phyloP scores from a whole-genome alignment of 129 eudicot genomes.

The Solidago caesia region DNA sequence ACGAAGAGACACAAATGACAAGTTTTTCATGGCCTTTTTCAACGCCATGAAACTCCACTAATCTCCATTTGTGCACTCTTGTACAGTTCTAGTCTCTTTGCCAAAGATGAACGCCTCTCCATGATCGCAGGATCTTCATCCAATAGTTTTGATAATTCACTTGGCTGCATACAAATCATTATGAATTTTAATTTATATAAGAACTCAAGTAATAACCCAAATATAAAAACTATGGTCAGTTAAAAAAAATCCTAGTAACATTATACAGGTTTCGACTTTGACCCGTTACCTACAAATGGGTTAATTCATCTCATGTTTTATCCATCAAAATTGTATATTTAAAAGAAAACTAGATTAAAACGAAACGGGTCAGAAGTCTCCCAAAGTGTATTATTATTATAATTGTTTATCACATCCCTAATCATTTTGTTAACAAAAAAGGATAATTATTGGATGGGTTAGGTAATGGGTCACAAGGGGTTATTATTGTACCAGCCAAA shows the following conservation, averaged over 20 bases:
- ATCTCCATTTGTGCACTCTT: slow-evolving; percentile 45
- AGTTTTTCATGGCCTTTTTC: slow-evolving; percentile 20
- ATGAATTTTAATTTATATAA: not conserved
- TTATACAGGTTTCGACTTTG: too few species aligned
- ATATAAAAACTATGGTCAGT: not conserved
- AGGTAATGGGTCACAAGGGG: not conserved
- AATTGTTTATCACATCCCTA: not conserved
- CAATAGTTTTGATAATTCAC: slow-evolving; percentile 41
- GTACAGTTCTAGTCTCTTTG: slow-evolving; percentile 49
- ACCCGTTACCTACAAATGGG: too few species aligned
- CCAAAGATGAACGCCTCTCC: slow-evolving; percentile 43
- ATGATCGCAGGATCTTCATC: slow-evolving; percentile 54
- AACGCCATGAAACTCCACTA: slow-evolving; percentile 39
- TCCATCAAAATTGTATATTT: not conserved
- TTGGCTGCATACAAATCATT: slow-evolving; percentile 35
- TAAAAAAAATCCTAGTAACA: not conserved
- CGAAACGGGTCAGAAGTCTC: not conserved
- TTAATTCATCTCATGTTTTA: not conserved
- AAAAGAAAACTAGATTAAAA: not conserved
- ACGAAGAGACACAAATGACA: slow-evolving; percentile 12
- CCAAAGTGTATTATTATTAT: not conserved
- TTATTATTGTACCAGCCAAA: not conserved
- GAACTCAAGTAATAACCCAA: not conserved
- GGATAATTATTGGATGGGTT: not conserved
- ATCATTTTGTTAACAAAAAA: not conserved